Conservation (phyloP, 805 yeast genomes). For the Deakozyma indianensis region DNA sequence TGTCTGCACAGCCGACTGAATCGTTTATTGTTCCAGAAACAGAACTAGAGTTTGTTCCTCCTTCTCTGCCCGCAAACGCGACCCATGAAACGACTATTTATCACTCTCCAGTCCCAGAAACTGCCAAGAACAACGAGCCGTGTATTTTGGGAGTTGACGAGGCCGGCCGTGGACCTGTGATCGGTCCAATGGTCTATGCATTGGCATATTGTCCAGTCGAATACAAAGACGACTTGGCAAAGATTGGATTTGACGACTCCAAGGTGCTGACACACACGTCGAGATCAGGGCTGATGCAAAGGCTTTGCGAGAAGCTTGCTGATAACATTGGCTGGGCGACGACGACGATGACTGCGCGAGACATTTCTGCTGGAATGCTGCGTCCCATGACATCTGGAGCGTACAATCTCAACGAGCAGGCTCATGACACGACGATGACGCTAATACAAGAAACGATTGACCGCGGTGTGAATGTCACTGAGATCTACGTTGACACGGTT, state of each 20-base stretch:
- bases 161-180: constrained; percentile 96
- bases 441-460: constrained; percentile 53
- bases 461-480: constrained; percentile 47
- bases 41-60: constrained; percentile 9
- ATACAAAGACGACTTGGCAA: constrained; percentile 34
- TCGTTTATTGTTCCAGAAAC: not conserved
- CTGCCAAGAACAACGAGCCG: constrained; percentile 7
- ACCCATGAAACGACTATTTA: constrained; percentile 12
- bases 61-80: constrained; percentile 11
- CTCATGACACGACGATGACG: constrained; percentile 84
- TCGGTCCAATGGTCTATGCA: constrained; percentile 98
- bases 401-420: constrained; percentile 83
- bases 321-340: constrained; percentile 77
- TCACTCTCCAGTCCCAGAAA: constrained; percentile 7
- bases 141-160: constrained; percentile 83
- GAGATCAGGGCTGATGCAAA: constrained; percentile 46
- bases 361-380: constrained; percentile 82
- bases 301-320: constrained; percentile 40
- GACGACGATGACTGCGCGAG: constrained; percentile 70
- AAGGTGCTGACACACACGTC: constrained; percentile 65
- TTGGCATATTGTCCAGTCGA: constrained; percentile 56
- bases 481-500: constrained; percentile 86
- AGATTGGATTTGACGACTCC: constrained; percentile 85
- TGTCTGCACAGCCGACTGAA: not conserved
- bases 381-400: constrained; percentile 36